Evolutionary conservation across 495 filamentous ascomycete species (phyloP), one percentile per base, ranked within the genome.

Genomic region (Trichocladium antarcticum): DNA sequence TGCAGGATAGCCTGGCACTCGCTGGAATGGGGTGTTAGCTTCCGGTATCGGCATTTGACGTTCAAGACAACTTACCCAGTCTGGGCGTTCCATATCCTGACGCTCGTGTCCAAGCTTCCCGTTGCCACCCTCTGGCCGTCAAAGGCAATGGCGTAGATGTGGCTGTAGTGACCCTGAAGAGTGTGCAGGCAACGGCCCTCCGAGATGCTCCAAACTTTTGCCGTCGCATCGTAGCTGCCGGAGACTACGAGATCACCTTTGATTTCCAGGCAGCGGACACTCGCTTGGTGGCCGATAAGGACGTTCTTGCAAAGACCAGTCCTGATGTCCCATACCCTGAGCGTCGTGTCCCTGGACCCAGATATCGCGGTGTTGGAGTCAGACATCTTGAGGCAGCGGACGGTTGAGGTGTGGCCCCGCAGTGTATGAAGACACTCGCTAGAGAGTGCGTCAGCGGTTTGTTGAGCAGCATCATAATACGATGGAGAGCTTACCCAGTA

Each of bases 131-230:
- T 76, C 41, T 77, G 75, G 16, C 92, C 92, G 61, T 98, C 92
- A 64, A 95, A 98, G 0, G 92, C 90, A 59, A 98, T 94, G 10
- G 92, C 93, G 59, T 98, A 98, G 46, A 98, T 98, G 58, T 98
- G 92, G 63, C 92, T 97, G 68, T 95, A 97, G 68, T 98, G 92
- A 0, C 92, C 92, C n/a, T 78, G 80, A 20, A 98, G 72, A 5
- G 87, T 95, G 29, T 89, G 78, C 27, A 96, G 68, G 62, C 90
- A 97, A 53, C 85, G 79, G 9, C 92, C 93, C 63, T 95, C 84
- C 2, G 85, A 87, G 21, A 98, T 96, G 58, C 85, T 95, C 92
- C 92, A 98, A 39, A 98, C 89, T 53, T 87, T 86, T 11, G 92
- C 92, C 2, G 87, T 95, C 2, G 92, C 95, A 57, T 98, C 92